These are phyloP conservation scores for Hypoxylon sp. DNA, from an alignment of 2,329 filamentous ascomycete genomes.

Conservation along the genomic window DNA sequence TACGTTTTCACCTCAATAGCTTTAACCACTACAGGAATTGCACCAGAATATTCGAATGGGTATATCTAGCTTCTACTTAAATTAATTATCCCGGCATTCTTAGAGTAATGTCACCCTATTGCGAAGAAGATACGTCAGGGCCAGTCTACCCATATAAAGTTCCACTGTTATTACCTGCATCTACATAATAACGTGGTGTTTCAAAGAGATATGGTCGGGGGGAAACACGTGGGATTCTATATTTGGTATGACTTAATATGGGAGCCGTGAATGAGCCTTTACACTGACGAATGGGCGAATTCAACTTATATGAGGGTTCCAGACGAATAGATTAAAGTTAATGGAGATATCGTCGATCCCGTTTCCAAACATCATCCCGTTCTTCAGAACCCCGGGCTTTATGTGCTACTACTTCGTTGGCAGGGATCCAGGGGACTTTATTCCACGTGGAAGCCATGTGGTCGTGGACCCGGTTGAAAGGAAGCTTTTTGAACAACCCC, in stretches of 20 bases:
- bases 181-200: conserved; percentile 14
- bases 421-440: conserved; percentile 24
- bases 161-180: conserved; percentile 22
- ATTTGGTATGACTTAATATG: conserved; percentile 32
- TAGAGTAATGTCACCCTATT: conserved; percentile 1
- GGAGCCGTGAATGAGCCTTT: conserved; percentile 4
- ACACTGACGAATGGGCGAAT: conserved; percentile 11
- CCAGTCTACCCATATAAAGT: conserved; percentile 1
- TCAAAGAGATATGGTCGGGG: conserved; percentile 16
- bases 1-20: not conserved
- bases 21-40: conserved; percentile 14
- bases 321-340: conserved; percentile 23
- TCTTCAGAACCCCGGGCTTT: conserved; percentile 11
- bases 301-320: conserved; percentile 13
- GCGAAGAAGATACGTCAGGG: conserved; percentile 26
- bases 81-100: not conserved
- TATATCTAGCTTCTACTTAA: not conserved
- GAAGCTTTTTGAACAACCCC: conserved; percentile 25
- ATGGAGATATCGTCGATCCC: conserved; percentile 22
- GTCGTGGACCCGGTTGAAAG: conserved; percentile 36
- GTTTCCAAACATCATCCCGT: conserved; percentile 12
- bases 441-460: conserved; percentile 45
- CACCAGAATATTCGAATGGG: conserved; percentile 9
- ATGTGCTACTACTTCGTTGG: not conserved
- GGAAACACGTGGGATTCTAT: conserved; percentile 39